Evolutionary conservation across 2,329 filamentous ascomycete species (phyloP).

Genomic region (Cladophialophora yegresii): DNA sequence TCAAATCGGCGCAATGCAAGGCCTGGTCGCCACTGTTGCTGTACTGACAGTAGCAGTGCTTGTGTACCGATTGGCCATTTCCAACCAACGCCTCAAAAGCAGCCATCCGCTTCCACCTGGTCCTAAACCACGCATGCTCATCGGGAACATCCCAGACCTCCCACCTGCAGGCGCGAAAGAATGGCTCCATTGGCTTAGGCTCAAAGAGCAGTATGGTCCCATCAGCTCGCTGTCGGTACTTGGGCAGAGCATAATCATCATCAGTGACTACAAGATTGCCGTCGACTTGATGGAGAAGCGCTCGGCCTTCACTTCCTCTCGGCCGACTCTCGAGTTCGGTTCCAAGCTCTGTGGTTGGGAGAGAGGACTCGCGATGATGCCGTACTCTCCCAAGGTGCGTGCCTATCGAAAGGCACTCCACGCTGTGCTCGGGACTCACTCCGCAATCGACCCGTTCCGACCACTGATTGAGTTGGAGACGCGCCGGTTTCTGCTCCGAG

Average conservation of each 20-base stretch:
- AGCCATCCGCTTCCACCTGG: slow-evolving; percentile 51
- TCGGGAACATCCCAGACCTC: slow-evolving; percentile 56
- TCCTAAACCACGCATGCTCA: slow-evolving; percentile 50
- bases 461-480: slow-evolving; percentile 46
- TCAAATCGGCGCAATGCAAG: neutral
- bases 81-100: neutral
- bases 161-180: slow-evolving; percentile 46
- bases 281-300: slow-evolving; percentile 44
- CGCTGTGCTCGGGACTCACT: slow-evolving; percentile 49
- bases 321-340: slow-evolving; percentile 40
- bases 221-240: slow-evolving; percentile 45
- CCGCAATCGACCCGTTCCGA: slow-evolving; percentile 46
- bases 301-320: slow-evolving; percentile 39
- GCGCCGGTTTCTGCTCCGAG: slow-evolving; percentile 48
- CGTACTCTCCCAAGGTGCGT: slow-evolving; percentile 45
- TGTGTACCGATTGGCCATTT: neutral
- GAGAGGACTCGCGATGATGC: slow-evolving; percentile 41
- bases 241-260: slow-evolving; percentile 44
- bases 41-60: neutral
- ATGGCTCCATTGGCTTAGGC: slow-evolving; percentile 49
- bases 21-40: neutral
- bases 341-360: slow-evolving; percentile 50
- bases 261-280: slow-evolving; percentile 41
- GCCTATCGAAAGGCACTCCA: slow-evolving; percentile 51
- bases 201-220: slow-evolving; percentile 47